Evolutionary conservation across 805 yeast genomes (phyloP), one percentile per base, ranked within the genome.

Genomic region (Limtongia smithiae): DNA sequence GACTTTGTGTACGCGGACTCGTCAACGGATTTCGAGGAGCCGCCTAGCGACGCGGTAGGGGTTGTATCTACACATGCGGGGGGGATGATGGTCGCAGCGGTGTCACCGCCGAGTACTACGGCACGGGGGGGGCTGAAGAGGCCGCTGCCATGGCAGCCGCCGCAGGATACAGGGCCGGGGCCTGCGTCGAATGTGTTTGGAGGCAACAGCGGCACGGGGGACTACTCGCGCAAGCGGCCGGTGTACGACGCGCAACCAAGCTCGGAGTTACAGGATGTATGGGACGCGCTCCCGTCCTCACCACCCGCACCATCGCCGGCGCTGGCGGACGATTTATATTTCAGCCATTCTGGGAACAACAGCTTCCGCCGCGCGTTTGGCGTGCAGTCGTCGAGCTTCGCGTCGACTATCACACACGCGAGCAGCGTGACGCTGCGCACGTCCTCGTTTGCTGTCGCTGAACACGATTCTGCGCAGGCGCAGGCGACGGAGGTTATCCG

Each of bases 401-500:
- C 28, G 28, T 25, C 28, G 28, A 25, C 28, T 9, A 9, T 25
- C 9, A 25, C 28, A 9, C 28, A 25, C 9, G 28, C 28, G 28
- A 25, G 28, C 28, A 25, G 28, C 34, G 39, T 38, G 17, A 27
- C 22, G 21, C 11, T 33, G 32, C 34, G 42, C 37, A 41, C 39
- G 11, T 28, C 53, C 22, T 52, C 57, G 12, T 50, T 53, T 12
- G 21, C 43, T 35, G 41, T 37, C 8, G 34, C 37, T 7, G 35
- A 32, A 15, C 37, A 18, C 20, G 37, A 37, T 7, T 24, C 35
- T 15, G 32, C 49, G 22, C 9, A 28, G n/a, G 20, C 27, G n/a
- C 34, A 35, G 24, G 62, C 58, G 14, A 18, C 33, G 7, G 38
- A 33, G 6, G 40, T 39, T 25, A 59, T 59, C n/a, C 55, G 44